Conservation (phyloP, 306 rosid species). For the Vigna hirtella region DNA sequence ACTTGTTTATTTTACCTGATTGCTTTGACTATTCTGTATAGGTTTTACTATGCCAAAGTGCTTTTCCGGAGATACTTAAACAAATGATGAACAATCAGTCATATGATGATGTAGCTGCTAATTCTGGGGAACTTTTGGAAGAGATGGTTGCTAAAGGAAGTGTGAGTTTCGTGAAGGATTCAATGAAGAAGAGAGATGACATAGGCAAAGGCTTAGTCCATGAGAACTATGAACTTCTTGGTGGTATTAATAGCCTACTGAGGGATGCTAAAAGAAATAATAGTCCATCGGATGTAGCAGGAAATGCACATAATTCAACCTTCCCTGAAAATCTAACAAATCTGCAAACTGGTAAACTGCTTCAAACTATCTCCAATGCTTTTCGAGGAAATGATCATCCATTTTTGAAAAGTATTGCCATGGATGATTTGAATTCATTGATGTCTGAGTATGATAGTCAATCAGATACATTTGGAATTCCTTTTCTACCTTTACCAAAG, state of each 20-base stretch:
- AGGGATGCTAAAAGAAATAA: constrained; percentile 73
- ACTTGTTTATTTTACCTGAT: constrained; percentile 37
- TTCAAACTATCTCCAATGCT: constrained; percentile 78
- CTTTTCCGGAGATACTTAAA: constrained; percentile 89
- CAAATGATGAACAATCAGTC: constrained; percentile 76
- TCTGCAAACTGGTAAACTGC: constrained; percentile 78
- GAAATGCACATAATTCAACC: constrained; percentile 54
- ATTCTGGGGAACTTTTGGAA: constrained; percentile 56
- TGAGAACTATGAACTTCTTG: constrained; percentile 77
- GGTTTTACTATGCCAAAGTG: constrained; percentile 92
- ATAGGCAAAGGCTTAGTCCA: constrained; percentile 62
- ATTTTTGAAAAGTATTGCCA: constrained; percentile 75
- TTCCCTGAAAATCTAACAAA: constrained; percentile 64
- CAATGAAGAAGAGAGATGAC: constrained; percentile 56
- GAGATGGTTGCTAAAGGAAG: constrained; percentile 66
- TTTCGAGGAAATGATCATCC: constrained; percentile 88
- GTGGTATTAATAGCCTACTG: constrained; percentile 73
- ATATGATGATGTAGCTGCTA: constrained; percentile 51
- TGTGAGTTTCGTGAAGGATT: constrained; percentile 58
- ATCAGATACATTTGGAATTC: constrained; percentile 89
- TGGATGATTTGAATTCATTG: constrained; percentile 74
- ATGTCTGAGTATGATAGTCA: constrained; percentile 91
- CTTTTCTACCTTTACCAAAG: constrained; percentile 78
- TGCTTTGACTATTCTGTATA: constrained; percentile 43
- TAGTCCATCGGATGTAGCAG: constrained; percentile 52